Conservation (phyloP, 169 alveolate species). For the Besnoitia besnoiti region DNA sequence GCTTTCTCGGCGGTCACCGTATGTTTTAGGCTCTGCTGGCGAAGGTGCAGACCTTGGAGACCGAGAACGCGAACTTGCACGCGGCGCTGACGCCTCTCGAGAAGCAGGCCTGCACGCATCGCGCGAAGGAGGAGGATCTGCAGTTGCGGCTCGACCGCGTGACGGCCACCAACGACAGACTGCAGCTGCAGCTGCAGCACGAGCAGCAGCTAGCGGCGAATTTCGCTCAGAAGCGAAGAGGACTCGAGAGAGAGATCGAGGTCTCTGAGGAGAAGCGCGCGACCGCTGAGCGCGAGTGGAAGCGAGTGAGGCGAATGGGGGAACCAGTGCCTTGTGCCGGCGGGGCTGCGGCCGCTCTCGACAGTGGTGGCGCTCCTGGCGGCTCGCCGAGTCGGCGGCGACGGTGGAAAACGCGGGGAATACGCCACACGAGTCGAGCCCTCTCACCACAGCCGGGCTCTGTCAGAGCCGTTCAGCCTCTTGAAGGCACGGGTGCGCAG, state of each 20-base stretch:
- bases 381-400: no score
- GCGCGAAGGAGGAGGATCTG: conserved; percentile 22
- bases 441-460: no score
- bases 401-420: no score
- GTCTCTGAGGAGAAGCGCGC: neutral
- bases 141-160: conserved; percentile 33
- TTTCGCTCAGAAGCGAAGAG: neutral
- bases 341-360: neutral
- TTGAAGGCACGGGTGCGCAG: no score
- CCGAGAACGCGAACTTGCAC: conserved; percentile 1
- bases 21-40: neutral
- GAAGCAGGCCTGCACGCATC: neutral
- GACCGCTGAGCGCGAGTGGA: conserved; percentile 11
- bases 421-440: no score
- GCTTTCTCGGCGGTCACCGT: neutral
- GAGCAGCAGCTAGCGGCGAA: conserved; percentile 49
- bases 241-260: conserved; percentile 35
- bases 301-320: neutral
- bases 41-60: neutral
- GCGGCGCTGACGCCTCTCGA: conserved; percentile 1
- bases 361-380: no score
- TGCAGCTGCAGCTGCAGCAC: conserved; percentile 50
- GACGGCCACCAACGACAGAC: neutral
- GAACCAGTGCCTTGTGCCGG: neutral
- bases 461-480: no score